Base-by-base conservation (phyloP, 2,329 filamentous ascomycete species). In the Apiospora phragmitis region DNA sequence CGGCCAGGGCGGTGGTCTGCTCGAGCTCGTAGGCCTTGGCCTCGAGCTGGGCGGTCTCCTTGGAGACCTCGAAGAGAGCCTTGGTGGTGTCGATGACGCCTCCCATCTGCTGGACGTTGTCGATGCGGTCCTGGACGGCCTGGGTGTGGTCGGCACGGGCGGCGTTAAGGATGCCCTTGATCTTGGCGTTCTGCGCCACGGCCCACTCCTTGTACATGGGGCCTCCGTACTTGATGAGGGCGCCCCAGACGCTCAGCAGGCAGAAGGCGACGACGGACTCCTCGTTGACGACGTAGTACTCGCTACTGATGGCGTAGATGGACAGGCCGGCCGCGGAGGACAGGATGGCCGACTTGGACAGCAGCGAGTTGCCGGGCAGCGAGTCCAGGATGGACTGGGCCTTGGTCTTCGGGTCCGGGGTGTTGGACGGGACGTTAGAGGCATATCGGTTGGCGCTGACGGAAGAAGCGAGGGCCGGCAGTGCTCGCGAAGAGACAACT, bases 211-310 rank as follows among this genome's bases (percentile, higher is more conserved):
- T 91, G 90, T 98, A 98, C 83, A 92, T 87, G 72, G 96, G 96
- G 70, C 95, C 96, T 80, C 93, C 94, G 83, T 94, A 98, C 86
- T 97, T 96, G 87, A 94, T 95, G 79, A 97, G 89, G 74, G 91
- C 94, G 80, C 88, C 92, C 92, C 97, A 99, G 81, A 98, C 93
- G 82, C 92, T 94, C 81, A 98, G 87, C 79, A 99, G 89, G 84
- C 93, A 96, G 86, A 99, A 90, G 76, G 94, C 93, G 81, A 97
- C 93, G 81, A 99, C 93, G 74, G 95, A 93, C 89, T 99, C 96
- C 89, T 99, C 96, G 88, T 99, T 99, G 86, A 99, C 89, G 83
- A 99, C 94, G 86, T 98, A 98, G 88, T 98, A 94, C 90, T 99
- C 96, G 87, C 97, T 99, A 91, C 93, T 97, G 86, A 99, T 94